Evolutionary conservation across 2,329 filamentous ascomycete genomes (phyloP).

Genomic region (Beauveria varroae): DNA sequence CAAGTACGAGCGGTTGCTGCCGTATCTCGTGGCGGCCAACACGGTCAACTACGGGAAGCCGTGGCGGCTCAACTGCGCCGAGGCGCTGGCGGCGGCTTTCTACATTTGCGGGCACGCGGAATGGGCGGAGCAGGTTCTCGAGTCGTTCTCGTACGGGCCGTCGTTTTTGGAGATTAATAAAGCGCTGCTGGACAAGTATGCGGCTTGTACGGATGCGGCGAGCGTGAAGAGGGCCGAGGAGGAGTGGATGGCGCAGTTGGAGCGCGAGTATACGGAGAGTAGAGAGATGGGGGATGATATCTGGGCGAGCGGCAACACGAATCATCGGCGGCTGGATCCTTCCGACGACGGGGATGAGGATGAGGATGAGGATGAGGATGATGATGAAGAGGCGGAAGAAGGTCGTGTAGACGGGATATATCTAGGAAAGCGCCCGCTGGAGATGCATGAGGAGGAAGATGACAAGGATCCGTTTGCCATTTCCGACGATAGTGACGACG

Average conservation of each 20-base stretch:
- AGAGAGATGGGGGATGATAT: constrained; percentile 65
- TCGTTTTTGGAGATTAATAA: constrained; percentile 89
- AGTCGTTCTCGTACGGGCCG: constrained; percentile 79
- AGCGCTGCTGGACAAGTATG: constrained; percentile 74
- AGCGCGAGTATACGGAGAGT: constrained; percentile 80
- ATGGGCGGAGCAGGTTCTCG: constrained; percentile 79
- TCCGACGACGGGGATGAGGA: constrained; percentile 49
- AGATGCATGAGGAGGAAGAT: constrained; percentile 30
- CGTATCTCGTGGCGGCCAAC: constrained; percentile 94
- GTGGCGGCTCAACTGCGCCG: constrained; percentile 91
- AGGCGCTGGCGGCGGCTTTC: constrained; percentile 88
- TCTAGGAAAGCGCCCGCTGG: constrained; percentile 45
- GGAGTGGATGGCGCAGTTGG: constrained; percentile 82
- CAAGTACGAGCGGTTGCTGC: constrained; percentile 82
- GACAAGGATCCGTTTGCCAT: constrained; percentile 64
- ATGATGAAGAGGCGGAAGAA: constrained; percentile 36
- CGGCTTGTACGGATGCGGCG: constrained; percentile 72
- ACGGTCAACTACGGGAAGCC: constrained; percentile 96
- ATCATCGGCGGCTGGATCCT: constrained; percentile 50
- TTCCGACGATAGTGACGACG: constrained; percentile 75
- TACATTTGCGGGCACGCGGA: constrained; percentile 86
- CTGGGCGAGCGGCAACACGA: constrained; percentile 88
- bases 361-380: constrained; percentile 40
- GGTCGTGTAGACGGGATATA: constrained; percentile 51
- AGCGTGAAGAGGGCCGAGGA: constrained; percentile 78